Conservation (phyloP, 2,329 filamentous ascomycete species). For the Fusarium palustre region DNA sequence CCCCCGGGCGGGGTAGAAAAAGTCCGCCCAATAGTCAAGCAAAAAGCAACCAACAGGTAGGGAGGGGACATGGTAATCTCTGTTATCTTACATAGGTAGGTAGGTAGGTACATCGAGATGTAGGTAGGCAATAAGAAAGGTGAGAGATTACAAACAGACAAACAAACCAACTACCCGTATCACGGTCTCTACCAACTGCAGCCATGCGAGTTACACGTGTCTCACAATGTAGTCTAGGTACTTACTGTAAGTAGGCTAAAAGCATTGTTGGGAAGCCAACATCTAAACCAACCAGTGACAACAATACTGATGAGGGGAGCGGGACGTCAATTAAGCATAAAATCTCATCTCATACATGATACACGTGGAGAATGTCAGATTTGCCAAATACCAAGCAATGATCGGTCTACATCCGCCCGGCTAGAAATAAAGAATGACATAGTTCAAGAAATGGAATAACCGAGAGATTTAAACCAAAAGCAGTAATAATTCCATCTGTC, state of each 20-base stretch:
- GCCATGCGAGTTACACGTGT: conserved; percentile 26
- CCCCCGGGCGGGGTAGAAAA: conserved; percentile 1
- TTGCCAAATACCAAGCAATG: background rate
- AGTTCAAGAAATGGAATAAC: conserved; percentile 6
- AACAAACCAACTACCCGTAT: background rate
- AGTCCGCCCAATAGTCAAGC: background rate
- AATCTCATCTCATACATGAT: background rate
- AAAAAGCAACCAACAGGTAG: background rate
- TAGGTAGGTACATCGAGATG: background rate
- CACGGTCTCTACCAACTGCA: background rate
- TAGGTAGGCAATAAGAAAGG: background rate
- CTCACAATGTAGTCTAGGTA: background rate
- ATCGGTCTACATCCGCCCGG: conserved; percentile 7
- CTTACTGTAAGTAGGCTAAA: conserved; percentile 5
- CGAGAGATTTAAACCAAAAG: conserved; percentile 14
- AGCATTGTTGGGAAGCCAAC: background rate
- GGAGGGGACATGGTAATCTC: background rate
- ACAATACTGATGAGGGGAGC: conserved; percentile 2
- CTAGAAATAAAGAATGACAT: conserved; percentile 12
- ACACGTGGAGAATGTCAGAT: conserved; percentile 20
- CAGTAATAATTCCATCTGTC: conserved; percentile 23
- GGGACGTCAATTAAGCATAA: conserved; percentile 7
- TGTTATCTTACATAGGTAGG: background rate
- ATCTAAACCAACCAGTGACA: background rate
- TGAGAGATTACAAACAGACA: background rate